Percentiles rank a stretch among this genome's conserved stretches.
These are phyloP conservation scores for Solanum dulcamara DNA, from an alignment of 257 asterid species.

Conservation along the genomic window DNA sequence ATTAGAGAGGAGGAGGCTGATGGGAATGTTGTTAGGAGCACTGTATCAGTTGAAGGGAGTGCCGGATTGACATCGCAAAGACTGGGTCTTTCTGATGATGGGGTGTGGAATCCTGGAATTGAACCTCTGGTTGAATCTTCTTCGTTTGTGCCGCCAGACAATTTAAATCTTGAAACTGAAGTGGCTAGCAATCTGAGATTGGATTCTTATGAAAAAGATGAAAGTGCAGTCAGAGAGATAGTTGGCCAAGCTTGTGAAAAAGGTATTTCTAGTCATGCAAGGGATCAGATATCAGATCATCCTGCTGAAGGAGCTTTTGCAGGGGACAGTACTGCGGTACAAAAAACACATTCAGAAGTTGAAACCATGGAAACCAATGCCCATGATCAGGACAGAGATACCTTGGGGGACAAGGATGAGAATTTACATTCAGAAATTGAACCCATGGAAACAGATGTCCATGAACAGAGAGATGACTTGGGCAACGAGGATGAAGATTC, in stretches of 20 bases:
- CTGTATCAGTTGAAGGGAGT: background rate
- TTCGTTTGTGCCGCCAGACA: conserved; percentile 7
- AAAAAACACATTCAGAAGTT: conserved; percentile 1
- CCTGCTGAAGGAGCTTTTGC: conserved; percentile 20
- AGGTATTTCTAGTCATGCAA: conserved; percentile 3
- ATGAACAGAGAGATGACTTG: background rate
- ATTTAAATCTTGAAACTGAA: conserved; percentile 5
- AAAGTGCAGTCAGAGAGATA: background rate
- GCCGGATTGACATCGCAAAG: conserved; percentile 1
- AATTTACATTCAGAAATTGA: conserved; percentile 3
- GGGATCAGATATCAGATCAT: conserved; percentile 3
- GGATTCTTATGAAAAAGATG: conserved; percentile 2
- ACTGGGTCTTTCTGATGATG: conserved; percentile 18
- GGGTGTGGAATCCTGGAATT: conserved; percentile 30
- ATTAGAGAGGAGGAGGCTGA: conserved; percentile 6
- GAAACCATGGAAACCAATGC: background rate
- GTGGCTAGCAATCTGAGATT: background rate
- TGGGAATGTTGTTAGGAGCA: background rate
- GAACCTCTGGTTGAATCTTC: conserved; percentile 5
- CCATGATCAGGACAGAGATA: background rate
- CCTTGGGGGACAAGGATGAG: background rate
- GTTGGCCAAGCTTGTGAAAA: conserved; percentile 6
- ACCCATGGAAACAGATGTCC: background rate
- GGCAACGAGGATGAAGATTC: conserved; percentile 1
- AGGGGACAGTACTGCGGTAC: conserved; percentile 1